Evolutionary conservation across 345 rosid species (phyloP).

Genomic region (Populus tremula): DNA sequence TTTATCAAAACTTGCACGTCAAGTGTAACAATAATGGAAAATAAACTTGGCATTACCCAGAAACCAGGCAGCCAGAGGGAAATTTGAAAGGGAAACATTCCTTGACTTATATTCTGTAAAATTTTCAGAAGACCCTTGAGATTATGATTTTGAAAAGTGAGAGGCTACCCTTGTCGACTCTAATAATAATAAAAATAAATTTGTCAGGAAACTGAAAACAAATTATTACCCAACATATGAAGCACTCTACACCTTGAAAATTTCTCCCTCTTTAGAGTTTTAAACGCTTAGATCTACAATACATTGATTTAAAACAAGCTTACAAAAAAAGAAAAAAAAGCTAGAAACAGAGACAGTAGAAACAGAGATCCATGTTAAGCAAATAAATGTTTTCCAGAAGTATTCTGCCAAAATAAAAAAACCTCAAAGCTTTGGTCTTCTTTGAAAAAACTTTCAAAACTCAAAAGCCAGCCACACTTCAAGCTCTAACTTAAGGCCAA

Average conservation of each 20-base stretch:
- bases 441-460: neutral
- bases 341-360: neutral
- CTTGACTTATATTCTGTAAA: neutral
- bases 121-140: conserved; percentile 7
- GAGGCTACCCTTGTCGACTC: neutral
- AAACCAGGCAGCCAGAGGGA: neutral
- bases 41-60: neutral
- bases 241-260: neutral
- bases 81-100: neutral
- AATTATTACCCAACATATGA: neutral
- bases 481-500: neutral
- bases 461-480: conserved; percentile 2
- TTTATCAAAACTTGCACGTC: neutral
- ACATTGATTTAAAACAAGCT: conserved; percentile 3
- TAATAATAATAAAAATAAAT: neutral
- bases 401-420: neutral
- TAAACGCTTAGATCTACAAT: conserved; percentile 13
- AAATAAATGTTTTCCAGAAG: neutral
- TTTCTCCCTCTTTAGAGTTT: neutral
- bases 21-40: too few relatives aligned
- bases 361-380: conserved; percentile 8
- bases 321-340: neutral
- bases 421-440: neutral
- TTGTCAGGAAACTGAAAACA: neutral
- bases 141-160: neutral